A percentile compares a stretch with the other conserved stretches of the same genome.
Conservation (phyloP, 208 protist genomes). For the Acanthamoeba castellanii region DNA sequence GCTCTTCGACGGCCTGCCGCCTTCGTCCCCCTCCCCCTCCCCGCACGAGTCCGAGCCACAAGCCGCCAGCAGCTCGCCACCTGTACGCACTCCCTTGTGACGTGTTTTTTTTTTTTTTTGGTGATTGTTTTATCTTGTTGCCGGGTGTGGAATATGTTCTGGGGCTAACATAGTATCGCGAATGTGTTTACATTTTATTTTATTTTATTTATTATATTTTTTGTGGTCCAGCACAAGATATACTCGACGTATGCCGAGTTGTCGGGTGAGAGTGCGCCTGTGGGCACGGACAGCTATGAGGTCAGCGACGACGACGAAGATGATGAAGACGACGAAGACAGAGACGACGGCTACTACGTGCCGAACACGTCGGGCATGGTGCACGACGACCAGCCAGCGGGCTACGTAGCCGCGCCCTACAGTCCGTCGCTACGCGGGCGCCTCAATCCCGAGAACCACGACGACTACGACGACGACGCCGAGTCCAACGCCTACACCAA, state of each 20-base stretch:
- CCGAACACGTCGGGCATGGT: not conserved
- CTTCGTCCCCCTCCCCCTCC: not conserved
- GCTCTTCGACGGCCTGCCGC: not conserved
- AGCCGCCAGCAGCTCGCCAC: too few relatives aligned
- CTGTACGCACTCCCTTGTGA: not conserved
- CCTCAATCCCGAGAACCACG: not conserved
- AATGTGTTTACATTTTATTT: not conserved
- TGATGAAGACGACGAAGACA: not conserved
- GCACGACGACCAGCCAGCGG: not conserved
- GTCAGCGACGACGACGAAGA: not conserved
- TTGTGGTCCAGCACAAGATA: not conserved
- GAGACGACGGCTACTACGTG: not conserved
- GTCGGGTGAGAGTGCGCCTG: too few relatives aligned
- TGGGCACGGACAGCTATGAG: not conserved
- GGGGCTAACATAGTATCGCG: too few relatives aligned
- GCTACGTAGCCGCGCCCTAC: not conserved
- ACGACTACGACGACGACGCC: not conserved
- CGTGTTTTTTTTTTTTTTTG: too few relatives aligned
- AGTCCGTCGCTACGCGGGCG: not conserved
- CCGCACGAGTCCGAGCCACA: too few relatives aligned
- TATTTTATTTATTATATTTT: not conserved
- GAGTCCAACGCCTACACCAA: too few relatives aligned
- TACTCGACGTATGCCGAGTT: slow-evolving; percentile 3
- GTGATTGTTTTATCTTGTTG: too few relatives aligned
- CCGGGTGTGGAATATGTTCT: too few relatives aligned